These are phyloP conservation scores for Aspergillus panamensis DNA, from an alignment of 495 filamentous ascomycete species.

Conservation along the genomic window DNA sequence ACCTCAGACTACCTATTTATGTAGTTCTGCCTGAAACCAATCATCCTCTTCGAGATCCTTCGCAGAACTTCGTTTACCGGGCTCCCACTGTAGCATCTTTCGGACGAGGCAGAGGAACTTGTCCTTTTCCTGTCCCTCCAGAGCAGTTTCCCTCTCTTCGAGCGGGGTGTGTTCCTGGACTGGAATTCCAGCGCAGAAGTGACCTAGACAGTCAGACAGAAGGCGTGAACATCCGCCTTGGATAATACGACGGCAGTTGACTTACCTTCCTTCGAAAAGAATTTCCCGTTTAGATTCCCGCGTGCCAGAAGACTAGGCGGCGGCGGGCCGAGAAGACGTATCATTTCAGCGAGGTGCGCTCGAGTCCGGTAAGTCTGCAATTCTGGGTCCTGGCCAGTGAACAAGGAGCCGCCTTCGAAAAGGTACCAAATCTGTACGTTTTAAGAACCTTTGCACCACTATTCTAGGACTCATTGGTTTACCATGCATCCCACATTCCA, in stretches of 20 bases:
- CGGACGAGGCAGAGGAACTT: conserved; percentile 36
- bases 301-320: conserved; percentile 32
- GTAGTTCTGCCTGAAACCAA: too few species aligned
- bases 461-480: conserved; percentile 13
- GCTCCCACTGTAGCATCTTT: conserved; percentile 36
- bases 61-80: conserved; percentile 25
- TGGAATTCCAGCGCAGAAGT: conserved; percentile 11
- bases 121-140: conserved; percentile 23
- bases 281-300: conserved; percentile 22
- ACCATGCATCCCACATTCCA: conserved; percentile 47
- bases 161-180: conserved; percentile 25
- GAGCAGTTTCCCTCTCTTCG: conserved; percentile 29
- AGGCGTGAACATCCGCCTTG: not conserved
- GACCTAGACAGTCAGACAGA: conserved; percentile 16
- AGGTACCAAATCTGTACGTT: conserved; percentile 31
- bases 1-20: too few species aligned
- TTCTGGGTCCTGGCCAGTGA: conserved; percentile 26
- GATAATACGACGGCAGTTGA: not conserved
- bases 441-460: not conserved
- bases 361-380: conserved; percentile 31
- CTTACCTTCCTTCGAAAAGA: conserved; percentile 20
- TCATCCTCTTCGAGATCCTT: conserved; percentile 28
- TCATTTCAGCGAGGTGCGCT: conserved; percentile 44
- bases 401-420: conserved; percentile 28
- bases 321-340: conserved; percentile 42